Evolutionary conservation across 2,329 filamentous ascomycete genomes (phyloP).

Genomic region (Penicillium sp.): DNA sequence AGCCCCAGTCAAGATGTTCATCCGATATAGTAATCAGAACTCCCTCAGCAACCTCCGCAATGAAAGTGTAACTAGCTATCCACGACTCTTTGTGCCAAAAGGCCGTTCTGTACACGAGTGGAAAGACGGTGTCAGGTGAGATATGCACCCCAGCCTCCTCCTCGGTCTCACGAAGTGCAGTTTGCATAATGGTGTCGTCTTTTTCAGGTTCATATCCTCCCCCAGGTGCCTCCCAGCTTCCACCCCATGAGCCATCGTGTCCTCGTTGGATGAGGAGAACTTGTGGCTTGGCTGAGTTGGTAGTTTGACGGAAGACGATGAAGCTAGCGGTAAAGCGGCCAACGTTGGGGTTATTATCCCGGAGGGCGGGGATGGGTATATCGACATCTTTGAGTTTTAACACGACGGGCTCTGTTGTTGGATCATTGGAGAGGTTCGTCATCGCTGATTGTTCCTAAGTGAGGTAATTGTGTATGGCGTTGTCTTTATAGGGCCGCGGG

Average conservation of each 20-base stretch:
- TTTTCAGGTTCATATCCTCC: background rate
- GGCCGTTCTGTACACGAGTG: background rate
- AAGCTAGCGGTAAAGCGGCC: background rate
- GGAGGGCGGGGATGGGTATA: background rate
- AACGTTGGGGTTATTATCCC: background rate
- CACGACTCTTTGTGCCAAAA: background rate
- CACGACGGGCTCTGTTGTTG: too few relatives aligned
- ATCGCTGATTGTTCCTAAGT: too few relatives aligned
- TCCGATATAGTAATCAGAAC: background rate
- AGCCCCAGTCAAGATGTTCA: background rate
- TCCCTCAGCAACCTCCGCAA: background rate
- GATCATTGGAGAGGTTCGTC: too few relatives aligned
- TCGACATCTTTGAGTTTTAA: background rate
- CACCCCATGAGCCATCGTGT: background rate
- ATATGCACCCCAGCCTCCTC: background rate
- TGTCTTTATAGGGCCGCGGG: too few relatives aligned
- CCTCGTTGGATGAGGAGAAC: background rate
- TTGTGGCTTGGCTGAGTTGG: background rate
- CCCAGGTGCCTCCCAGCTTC: background rate
- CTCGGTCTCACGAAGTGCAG: background rate
- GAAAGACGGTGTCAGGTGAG: background rate
- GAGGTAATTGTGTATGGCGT: too few relatives aligned
- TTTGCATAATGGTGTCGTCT: background rate
- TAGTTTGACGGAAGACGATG: background rate
- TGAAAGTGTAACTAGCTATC: background rate